Percentiles rank a stretch among this genome's conserved stretches.
These are phyloP conservation scores for Solanum arcanum DNA, from an alignment of 257 asterid species.

Conservation along the genomic window DNA sequence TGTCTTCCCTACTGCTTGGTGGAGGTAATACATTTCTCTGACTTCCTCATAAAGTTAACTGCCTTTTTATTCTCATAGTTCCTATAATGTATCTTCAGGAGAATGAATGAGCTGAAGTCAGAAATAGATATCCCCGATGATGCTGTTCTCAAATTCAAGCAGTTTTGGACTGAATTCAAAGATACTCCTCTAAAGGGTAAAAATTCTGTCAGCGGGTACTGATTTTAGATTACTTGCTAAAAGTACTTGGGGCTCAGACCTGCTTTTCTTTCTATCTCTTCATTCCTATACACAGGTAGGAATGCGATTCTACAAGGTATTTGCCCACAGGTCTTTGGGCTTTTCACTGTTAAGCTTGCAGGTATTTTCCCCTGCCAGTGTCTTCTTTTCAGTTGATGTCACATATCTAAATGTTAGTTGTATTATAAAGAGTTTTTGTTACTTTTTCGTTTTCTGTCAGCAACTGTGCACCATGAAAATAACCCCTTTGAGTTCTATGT, in stretches of 20 bases:
- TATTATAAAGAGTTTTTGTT: background rate
- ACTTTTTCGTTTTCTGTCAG: background rate
- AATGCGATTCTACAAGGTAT: slow-evolving; percentile 80
- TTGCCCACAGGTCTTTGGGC: slow-evolving; percentile 97
- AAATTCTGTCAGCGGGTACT: background rate
- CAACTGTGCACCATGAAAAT: background rate
- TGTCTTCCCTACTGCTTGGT: background rate
- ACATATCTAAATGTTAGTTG: background rate
- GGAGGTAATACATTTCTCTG: background rate
- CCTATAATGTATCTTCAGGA: slow-evolving; percentile 31
- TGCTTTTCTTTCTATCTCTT: background rate
- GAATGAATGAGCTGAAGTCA: slow-evolving; percentile 70
- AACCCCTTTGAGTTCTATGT: background rate
- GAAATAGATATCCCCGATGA: slow-evolving; percentile 77
- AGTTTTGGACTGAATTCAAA: slow-evolving; percentile 75
- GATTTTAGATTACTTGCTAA: background rate
- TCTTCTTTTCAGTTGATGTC: background rate
- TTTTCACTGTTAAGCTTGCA: slow-evolving; percentile 96
- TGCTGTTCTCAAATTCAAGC: slow-evolving; percentile 44
- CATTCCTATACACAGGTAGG: slow-evolving; percentile 50
- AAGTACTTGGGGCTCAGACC: background rate
- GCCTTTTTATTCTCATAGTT: background rate
- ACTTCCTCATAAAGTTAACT: background rate
- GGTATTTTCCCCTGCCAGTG: slow-evolving; percentile 27
- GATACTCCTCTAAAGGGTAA: slow-evolving; percentile 77